Percentiles rank a stretch among this genome's conserved stretches.
Conservation (phyloP, 192 early-diverging fungal genomes). For the Backusella westeae region DNA sequence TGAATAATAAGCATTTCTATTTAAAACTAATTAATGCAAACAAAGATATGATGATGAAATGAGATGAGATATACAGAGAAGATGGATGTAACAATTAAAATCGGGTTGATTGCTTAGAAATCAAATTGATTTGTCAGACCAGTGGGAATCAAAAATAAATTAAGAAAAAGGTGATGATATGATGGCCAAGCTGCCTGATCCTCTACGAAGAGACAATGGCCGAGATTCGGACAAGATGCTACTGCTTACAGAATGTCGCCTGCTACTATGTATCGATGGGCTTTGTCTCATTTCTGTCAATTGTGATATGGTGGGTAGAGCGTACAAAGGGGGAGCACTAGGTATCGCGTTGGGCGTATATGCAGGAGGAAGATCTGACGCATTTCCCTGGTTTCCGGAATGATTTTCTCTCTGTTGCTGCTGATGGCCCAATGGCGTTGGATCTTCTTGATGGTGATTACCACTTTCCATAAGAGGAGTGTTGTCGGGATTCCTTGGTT, state of each 20-base stretch:
- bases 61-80: background rate
- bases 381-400: background rate
- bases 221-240: background rate
- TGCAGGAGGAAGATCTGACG: background rate
- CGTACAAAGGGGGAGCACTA: background rate
- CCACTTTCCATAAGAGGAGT: background rate
- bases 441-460: background rate
- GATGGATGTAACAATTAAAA: background rate
- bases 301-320: background rate
- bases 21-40: background rate
- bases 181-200: background rate
- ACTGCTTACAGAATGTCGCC: conserved; percentile 7
- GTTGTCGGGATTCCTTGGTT: background rate
- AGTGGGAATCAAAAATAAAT: background rate
- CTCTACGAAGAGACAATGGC: conserved; percentile 1
- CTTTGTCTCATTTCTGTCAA: background rate
- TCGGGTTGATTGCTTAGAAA: background rate
- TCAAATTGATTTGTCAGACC: background rate
- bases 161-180: conserved; percentile 7
- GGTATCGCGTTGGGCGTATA: background rate
- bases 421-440: background rate
- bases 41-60: background rate
- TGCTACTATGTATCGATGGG: background rate
- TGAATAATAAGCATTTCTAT: background rate
- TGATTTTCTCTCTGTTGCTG: background rate